phyloP scores from a whole-genome alignment of 176 grass and related monocot species.

The Triticum aestivum region IWGSC_CS_RefSeq_v2.1 NC_057798.1:519157071-519157570 shows the following conservation, averaged over 20 bases:
- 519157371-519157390: slow-evolving; percentile 39
- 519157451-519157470: slow-evolving; percentile 52
- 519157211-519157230: slow-evolving; percentile 49
- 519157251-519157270: slow-evolving; percentile 42
- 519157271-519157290: slow-evolving; percentile 33
- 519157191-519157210: slow-evolving; percentile 53
- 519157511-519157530: slow-evolving; percentile 46
- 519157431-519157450: slow-evolving; percentile 56
- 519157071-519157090: not conserved
- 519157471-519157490: slow-evolving; percentile 54
- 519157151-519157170: slow-evolving; percentile 43
- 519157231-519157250: slow-evolving; percentile 53
- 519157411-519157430: slow-evolving; percentile 42
- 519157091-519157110: too few relatives aligned
- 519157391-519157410: slow-evolving; percentile 39
- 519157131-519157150: slow-evolving; percentile 38
- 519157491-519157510: slow-evolving; percentile 54
- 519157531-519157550: slow-evolving; percentile 45
- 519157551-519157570: slow-evolving; percentile 64
- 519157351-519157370: slow-evolving; percentile 48
- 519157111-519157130: not conserved
- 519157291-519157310: slow-evolving; percentile 26
- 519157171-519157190: slow-evolving; percentile 32
- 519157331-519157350: slow-evolving; percentile 57
- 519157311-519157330: slow-evolving; percentile 46